Percentiles rank a stretch among this genome's conserved stretches.
These are phyloP conservation scores for Brassica nigra DNA, from an alignment of 345 rosid genomes.

Conservation along the genomic window DNA sequence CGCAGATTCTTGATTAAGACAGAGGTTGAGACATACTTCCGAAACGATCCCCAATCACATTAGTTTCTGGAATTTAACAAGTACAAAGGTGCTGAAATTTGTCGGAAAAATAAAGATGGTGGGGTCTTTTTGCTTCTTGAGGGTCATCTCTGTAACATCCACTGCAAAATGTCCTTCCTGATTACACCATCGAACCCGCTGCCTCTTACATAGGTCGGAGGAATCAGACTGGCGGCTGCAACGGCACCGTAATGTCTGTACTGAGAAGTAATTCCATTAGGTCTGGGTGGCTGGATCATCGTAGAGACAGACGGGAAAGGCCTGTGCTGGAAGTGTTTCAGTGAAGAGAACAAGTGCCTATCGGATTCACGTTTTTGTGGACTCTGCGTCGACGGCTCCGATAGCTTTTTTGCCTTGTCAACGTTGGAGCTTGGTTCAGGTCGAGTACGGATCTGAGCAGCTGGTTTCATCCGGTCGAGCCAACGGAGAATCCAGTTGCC, in stretches of 20 bases:
- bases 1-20: background rate
- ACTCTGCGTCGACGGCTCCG: slow-evolving; percentile 33
- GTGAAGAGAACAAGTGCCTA: slow-evolving; percentile 58
- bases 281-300: slow-evolving; percentile 63
- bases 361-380: slow-evolving; percentile 52
- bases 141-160: slow-evolving; percentile 47
- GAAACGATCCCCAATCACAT: slow-evolving; percentile 1
- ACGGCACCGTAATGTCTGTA: slow-evolving; percentile 51
- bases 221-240: slow-evolving; percentile 33
- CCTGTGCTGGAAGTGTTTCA: slow-evolving; percentile 48
- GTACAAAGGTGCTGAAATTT: background rate
- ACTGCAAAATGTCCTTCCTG: slow-evolving; percentile 76
- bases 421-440: slow-evolving; percentile 36
- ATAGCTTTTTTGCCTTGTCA: slow-evolving; percentile 48
- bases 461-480: slow-evolving; percentile 87
- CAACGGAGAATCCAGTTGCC: slow-evolving; percentile 90
- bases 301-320: slow-evolving; percentile 60
- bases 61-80: background rate
- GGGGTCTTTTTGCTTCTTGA: background rate
- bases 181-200: slow-evolving; percentile 48
- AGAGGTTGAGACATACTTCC: background rate
- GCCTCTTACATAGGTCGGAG: slow-evolving; percentile 37
- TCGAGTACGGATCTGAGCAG: slow-evolving; percentile 71
- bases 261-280: slow-evolving; percentile 56
- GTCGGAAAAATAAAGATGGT: background rate